Conservation (phyloP, 495 filamentous ascomycete species). For the Stereocaulon alpinum region DNA sequence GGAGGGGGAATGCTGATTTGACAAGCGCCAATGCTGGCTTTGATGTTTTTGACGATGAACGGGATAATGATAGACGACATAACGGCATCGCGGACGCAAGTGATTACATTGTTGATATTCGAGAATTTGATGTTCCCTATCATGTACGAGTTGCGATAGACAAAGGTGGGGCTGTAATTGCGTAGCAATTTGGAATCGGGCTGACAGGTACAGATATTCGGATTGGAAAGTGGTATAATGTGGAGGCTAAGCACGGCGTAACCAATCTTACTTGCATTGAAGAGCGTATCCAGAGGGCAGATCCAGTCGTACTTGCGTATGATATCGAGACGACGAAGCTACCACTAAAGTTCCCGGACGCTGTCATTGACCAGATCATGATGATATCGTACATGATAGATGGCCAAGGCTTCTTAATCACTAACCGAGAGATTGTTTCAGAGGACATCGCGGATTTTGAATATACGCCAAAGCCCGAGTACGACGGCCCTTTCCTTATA, state of each 20-base stretch:
- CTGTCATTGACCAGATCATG: slow-evolving; percentile 94
- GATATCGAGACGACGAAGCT: slow-evolving; percentile 98
- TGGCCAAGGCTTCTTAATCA: slow-evolving; percentile 95
- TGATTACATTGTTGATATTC: slow-evolving; percentile 97
- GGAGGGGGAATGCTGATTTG: slow-evolving; percentile 23
- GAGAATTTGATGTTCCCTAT: slow-evolving; percentile 98
- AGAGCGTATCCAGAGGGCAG: slow-evolving; percentile 77
- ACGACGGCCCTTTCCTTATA: slow-evolving; percentile 86
- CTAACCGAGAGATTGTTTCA: slow-evolving; percentile 94
- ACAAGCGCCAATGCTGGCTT: slow-evolving; percentile 73
- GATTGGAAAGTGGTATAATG: slow-evolving; percentile 93
- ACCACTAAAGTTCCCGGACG: slow-evolving; percentile 96
- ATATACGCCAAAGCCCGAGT: slow-evolving; percentile 95
- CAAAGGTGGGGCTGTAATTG: slow-evolving; percentile 47
- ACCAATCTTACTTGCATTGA: slow-evolving; percentile 74
- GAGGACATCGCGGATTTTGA: slow-evolving; percentile 98
- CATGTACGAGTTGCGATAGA: slow-evolving; percentile 98
- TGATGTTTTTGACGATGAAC: slow-evolving; percentile 90
- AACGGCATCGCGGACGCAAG: slow-evolving; percentile 78
- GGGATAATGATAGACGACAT: slow-evolving; percentile 73
- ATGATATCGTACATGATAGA: slow-evolving; percentile 99
- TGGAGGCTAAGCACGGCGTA: slow-evolving; percentile 85
- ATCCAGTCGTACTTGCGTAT: slow-evolving; percentile 92
- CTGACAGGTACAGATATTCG: slow-evolving; percentile 60
- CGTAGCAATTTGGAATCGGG: neutral